phyloP scores from a whole-genome alignment of 371 early-diverging fungal genomes.

The Zopfochytrium polystomum region DNA sequence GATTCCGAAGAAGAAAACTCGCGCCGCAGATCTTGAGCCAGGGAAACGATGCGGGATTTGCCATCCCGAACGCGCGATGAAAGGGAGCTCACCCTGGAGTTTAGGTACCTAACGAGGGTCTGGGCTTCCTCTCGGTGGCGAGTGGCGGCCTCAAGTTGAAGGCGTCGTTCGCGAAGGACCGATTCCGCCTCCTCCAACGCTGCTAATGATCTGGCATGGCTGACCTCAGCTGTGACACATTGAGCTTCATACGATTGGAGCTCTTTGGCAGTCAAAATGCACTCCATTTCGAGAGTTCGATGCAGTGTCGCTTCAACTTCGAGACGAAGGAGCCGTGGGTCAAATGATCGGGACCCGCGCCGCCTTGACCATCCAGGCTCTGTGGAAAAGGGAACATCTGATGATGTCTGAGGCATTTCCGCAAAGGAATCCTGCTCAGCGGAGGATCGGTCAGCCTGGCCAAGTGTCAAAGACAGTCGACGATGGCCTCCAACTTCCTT shows the following conservation, averaged over 20 bases:
- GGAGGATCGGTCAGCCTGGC: too few relatives aligned
- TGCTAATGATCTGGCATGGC: conserved; percentile 3
- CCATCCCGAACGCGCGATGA: conserved; percentile 22
- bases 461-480: too few relatives aligned
- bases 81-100: conserved; percentile 9
- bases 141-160: conserved; percentile 18
- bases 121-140: conserved; percentile 17
- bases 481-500: too few relatives aligned
- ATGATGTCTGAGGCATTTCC: too few relatives aligned
- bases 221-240: conserved; percentile 9
- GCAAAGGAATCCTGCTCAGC: too few relatives aligned
- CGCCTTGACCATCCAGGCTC: too few relatives aligned
- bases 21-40: too few relatives aligned
- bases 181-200: conserved; percentile 21
- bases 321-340: conserved; percentile 17
- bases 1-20: too few relatives aligned
- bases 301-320: conserved; percentile 30
- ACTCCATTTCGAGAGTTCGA: conserved; percentile 28
- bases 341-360: too few relatives aligned
- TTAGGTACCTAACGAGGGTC: conserved; percentile 16
- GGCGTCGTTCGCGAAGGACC: conserved; percentile 10
- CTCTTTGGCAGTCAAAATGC: conserved; percentile 21
- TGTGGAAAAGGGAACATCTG: too few relatives aligned
- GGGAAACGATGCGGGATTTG: too few relatives aligned
- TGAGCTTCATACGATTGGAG: conserved; percentile 25